Evolutionary conservation across 129 eudicot species (phyloP).

Genomic region (Pseudognaphalium luteoalbum): DNA sequence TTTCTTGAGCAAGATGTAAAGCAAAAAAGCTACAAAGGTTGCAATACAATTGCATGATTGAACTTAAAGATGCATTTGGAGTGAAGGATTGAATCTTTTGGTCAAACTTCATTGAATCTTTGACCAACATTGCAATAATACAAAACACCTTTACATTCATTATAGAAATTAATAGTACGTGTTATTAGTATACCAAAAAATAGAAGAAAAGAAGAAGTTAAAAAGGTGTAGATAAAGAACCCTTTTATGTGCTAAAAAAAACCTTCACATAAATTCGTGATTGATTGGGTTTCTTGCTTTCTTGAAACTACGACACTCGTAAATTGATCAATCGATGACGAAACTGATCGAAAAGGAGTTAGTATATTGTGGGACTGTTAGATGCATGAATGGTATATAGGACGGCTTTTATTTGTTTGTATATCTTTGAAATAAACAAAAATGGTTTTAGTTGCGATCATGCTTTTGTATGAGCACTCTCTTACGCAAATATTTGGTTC

Average conservation of each 20-base stretch:
- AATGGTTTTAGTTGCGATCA: too few relatives aligned
- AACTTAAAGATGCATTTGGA: slow-evolving; percentile 26
- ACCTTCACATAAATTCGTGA: slow-evolving; percentile 3
- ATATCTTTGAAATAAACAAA: too few relatives aligned
- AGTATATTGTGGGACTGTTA: slow-evolving; percentile 15
- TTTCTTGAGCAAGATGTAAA: slow-evolving; percentile 29
- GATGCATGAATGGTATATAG: slow-evolving; percentile 8
- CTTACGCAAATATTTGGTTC: too few relatives aligned
- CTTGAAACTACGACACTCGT: slow-evolving; percentile 16
- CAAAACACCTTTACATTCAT: slow-evolving; percentile 24
- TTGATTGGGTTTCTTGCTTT: slow-evolving; percentile 28
- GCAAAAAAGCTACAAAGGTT: slow-evolving; percentile 31
- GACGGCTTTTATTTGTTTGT: neutral
- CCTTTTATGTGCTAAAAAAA: slow-evolving; percentile 2
- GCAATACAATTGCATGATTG: slow-evolving; percentile 33
- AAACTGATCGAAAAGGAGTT: slow-evolving; percentile 1
- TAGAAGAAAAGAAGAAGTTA: neutral
- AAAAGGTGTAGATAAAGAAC: slow-evolving; percentile 28
- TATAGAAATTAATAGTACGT: neutral
- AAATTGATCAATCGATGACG: slow-evolving; percentile 11
- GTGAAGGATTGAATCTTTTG: slow-evolving; percentile 36
- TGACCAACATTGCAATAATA: slow-evolving; percentile 33
- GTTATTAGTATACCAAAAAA: neutral
- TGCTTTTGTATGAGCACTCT: too few relatives aligned
- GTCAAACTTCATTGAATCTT: slow-evolving; percentile 39